Base-by-base conservation (phyloP, 495 filamentous ascomycete genomes). In the Xylaria bambusicola region DNA sequence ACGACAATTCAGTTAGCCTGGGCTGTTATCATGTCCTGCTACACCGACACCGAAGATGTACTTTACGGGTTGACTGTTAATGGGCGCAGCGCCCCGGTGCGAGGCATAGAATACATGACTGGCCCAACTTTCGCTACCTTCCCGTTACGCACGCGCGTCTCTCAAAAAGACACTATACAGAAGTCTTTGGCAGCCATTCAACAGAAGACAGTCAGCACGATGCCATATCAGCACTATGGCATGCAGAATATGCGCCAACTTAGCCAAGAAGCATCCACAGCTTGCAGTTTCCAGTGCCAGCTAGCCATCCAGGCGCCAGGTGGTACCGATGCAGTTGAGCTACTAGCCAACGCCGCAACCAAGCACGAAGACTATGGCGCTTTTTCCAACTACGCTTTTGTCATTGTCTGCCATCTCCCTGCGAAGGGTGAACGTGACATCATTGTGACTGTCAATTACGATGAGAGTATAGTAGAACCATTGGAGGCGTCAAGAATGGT, bases 61-160 rank as follows among this genome's bases (percentile, higher is more conserved):
- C 68, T 75, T 17, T 77, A 76, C 44, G 75, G 75, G 23, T 67
- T 70, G 51, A 29, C 71, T 6, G 64, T 73, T 33, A 67, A 73
- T 47, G 83, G 83, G 29, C 72, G 84, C 0, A 71, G 77, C 23
- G 73, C 75, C 9, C 66, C 74, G 7, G 61, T 85, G 1, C 53
- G 65, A 5, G 81, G 76, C 18, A 67, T 86, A n/a, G 71, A 69
- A 18, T 66, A 73, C 17, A 79, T 84, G 51, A 64, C 73, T 6
- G 83, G 81, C 0, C 77, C 85, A 0, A 72, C 84, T 0, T 79
- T 88, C 41, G 77, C 84, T 17, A 87, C 86, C 0, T 68, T 87
- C 0, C 86, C 86, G 5, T 68, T 82, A 15, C 75, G 84, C 1
- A 66, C 74, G 3, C 54, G 38, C 1, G 20, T 71, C 2, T 40